phyloP scores from a whole-genome alignment of 352 stramenopile species.

The Pythium sukuiense region DNA sequence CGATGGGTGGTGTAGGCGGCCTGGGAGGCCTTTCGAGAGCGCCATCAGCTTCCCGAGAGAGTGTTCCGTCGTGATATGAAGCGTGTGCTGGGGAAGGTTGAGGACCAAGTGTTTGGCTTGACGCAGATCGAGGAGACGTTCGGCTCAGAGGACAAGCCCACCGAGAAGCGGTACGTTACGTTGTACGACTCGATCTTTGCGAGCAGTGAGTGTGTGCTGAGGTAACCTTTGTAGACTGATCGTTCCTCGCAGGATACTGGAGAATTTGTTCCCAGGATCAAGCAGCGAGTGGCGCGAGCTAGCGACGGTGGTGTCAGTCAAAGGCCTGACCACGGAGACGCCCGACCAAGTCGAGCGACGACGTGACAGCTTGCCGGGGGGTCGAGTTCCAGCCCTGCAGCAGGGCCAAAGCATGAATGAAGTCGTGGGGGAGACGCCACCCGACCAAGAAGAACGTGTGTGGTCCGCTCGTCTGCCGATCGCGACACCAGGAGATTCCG shows the following conservation, averaged over 20 bases:
- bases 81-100: conserved; percentile 50
- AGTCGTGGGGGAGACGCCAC: conserved; percentile 29
- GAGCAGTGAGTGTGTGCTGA: conserved; percentile 2
- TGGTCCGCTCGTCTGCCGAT: conserved; percentile 32
- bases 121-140: conserved; percentile 61
- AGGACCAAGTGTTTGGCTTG: conserved; percentile 46
- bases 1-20: conserved; percentile 28
- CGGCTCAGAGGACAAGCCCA: conserved; percentile 1
- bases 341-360: conserved; percentile 16
- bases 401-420: conserved; percentile 20
- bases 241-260: conserved; percentile 26
- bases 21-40: conserved; percentile 53
- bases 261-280: conserved; percentile 18
- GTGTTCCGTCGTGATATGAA: conserved; percentile 75
- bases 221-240: conserved; percentile 15
- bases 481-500: conserved; percentile 19
- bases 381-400: background rate
- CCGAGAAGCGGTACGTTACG: conserved; percentile 12
- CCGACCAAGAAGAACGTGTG: conserved; percentile 27
- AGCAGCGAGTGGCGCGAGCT: conserved; percentile 25
- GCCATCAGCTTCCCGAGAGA: conserved; percentile 40
- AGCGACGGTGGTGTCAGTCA: conserved; percentile 12
- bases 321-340: conserved; percentile 17
- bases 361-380: conserved; percentile 15
- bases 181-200: background rate